Conservation (phyloP, 1,284 basidiomycete species). For the Ceratobasidium sp. region DNA sequence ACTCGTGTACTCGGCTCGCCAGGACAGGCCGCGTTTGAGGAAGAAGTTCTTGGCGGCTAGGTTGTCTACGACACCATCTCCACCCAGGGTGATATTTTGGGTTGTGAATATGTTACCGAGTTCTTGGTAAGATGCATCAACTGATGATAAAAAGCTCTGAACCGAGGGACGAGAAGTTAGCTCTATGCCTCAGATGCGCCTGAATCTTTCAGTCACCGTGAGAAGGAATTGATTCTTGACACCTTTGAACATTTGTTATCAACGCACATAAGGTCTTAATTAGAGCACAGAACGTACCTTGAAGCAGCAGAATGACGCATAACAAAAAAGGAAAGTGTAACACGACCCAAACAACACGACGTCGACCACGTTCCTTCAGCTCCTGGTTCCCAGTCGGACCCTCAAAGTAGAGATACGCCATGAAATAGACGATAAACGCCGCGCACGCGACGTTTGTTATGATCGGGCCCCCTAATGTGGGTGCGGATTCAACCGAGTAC, state of each 20-base stretch:
- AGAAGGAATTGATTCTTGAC: constrained; percentile 43
- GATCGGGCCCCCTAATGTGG: constrained; percentile 7
- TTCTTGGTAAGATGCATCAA: constrained; percentile 4
- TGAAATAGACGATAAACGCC: constrained; percentile 25
- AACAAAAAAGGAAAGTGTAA: constrained; percentile 35
- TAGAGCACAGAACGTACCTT: constrained; percentile 9
- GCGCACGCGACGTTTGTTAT: constrained; percentile 1
- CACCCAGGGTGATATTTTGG: constrained; percentile 17
- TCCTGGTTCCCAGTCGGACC: constrained; percentile 8
- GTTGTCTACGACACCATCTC: constrained; percentile 10
- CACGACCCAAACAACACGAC: constrained; percentile 11
- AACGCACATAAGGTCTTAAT: no score
- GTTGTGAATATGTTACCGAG: not conserved
- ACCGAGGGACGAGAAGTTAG: no score
- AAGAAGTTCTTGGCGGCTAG: constrained; percentile 5
- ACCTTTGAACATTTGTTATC: not conserved
- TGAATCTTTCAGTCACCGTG: not conserved
- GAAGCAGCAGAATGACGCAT: constrained; percentile 22
- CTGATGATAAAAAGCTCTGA: constrained; percentile 29
- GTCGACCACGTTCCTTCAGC: not conserved
- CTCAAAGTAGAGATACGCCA: constrained; percentile 36
- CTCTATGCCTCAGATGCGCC: no score
- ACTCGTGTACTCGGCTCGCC: constrained; percentile 32
- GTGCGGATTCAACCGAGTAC: constrained; percentile 27
- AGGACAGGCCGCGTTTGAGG: constrained; percentile 15